Evolutionary conservation across 2,329 filamentous ascomycete species (phyloP), one percentile per base, ranked within the genome.

Genomic region (Botrytis aclada): DNA sequence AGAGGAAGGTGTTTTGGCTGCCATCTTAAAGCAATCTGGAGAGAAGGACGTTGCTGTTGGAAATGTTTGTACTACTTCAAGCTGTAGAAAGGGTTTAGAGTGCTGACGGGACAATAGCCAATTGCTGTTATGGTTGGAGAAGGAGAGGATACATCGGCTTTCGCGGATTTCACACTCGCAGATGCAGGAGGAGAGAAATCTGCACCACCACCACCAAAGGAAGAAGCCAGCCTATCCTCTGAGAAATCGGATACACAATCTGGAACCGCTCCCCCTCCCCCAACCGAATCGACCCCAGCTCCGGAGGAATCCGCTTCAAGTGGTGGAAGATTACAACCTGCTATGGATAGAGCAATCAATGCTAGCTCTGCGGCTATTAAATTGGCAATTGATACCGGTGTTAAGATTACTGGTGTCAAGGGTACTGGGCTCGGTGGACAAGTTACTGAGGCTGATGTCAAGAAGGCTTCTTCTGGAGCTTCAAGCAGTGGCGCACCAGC

Each of bases 61-160:
- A 83, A 96, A 92, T 84, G 96, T 99, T 89, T 86, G 94, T 90
- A 51, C 34, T 75, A 72, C 75, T 77, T 77, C 74, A 56, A 67
- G 29, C n/a, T 74, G 66, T 76, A 71, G 73, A 79, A 69, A 56
- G 69, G 69, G n/a, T n/a, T 41, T 64, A 62, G 45, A 63, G 73
- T 70, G 73, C 60, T 75, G 78, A 78, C 80, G 81, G 81, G 77
- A 82, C 77, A 56, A 22, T 79, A 99, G 96, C 96, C 97, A 77
- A 99, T 99, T 81, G 97, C 95, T 76, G 89, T 99, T 76, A 88
- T 98, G 82, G 92, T 98, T 77, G 95, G 98, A 81, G 95, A 98
- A 81, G 95, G 93, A 74, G 89, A 88, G 83, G 95, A 99, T 82
- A 86, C 97, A 77, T 87, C 91, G 69, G 92, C 95, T 69, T 99